These are phyloP conservation scores for Ostreobium quekettii DNA, from an alignment of 139 green algal genomes.

Conservation along the genomic window DNA sequence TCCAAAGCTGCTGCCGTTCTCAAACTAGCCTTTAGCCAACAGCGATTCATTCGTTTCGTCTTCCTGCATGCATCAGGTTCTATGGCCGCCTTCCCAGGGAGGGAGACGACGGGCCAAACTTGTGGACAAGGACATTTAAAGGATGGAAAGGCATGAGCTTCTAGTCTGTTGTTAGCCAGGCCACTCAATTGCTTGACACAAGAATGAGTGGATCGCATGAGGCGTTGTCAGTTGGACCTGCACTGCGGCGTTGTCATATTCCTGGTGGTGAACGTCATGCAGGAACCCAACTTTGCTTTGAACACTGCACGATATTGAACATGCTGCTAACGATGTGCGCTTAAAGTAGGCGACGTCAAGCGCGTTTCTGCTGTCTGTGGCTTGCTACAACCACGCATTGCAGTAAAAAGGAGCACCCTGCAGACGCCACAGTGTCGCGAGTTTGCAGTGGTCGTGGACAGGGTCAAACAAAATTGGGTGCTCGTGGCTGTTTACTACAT, in stretches of 20 bases:
- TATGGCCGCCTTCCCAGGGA: neutral
- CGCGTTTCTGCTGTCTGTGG: neutral
- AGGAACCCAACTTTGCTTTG: neutral
- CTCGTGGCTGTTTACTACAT: neutral
- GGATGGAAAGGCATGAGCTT: neutral
- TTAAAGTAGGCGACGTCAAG: neutral
- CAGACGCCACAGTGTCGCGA: neutral
- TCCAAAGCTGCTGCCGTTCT: too few species aligned
- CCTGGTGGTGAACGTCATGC: neutral
- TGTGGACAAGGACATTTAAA: neutral
- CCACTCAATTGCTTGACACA: neutral
- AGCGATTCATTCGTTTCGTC: too few species aligned
- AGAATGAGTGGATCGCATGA: neutral
- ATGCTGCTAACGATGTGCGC: neutral
- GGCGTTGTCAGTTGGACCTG: neutral
- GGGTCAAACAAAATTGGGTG: neutral
- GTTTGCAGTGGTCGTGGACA: neutral
- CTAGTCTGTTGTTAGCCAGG: neutral
- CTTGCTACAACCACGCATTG: neutral
- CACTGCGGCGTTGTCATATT: neutral
- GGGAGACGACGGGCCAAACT: neutral
- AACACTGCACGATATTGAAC: neutral
- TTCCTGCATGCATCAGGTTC: neutral
- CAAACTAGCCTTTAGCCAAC: too few species aligned
- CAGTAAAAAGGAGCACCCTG: neutral